Evolutionary conservation across 257 asterid species (phyloP), one percentile per base, ranked within the genome.

Genomic region (Salvia miltiorrhiza): DNA sequence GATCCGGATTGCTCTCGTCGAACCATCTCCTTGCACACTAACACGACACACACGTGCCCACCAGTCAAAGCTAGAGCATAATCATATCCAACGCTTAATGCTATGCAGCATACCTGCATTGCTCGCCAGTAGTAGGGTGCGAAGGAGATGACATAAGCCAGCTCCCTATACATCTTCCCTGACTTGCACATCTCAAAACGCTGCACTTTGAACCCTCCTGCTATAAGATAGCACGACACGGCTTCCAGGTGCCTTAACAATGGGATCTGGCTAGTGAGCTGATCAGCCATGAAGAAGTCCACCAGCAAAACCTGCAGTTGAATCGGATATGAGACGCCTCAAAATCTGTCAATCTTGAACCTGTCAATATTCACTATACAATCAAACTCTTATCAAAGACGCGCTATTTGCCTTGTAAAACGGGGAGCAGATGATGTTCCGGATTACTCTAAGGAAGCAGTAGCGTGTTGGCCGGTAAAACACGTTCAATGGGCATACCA

Each of bases 251-350:
- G 97, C 84, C 98, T 87, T n/a, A 94, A 20, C 73, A 91, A 65
- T 7, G 98, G 96, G 64, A 94, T 86, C 99, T 94, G 98, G 73
- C 99, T 94, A 5, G 99, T 94, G 0, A 94, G 90, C 74, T 94
- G 99, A 80, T 94, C 98, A 57, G 99, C 99, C 99, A 94, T 94
- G 90, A 94, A 91, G 78, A 94, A 89, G 35, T 94, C 99, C 2
- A 86, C 98, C 95, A 94, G 41, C 85, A 91, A 60, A 57, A 93
- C 96, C 96, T 90, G 83, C 43, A 33, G 0, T 20, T 24, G 1
- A 53, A 33, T 0, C 19, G 24, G 2, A 53, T 3, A 58, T 26
- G 2, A 76, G 20, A 70, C 28, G 44, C 8, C 0, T 20, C 8
- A 67, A 0, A 12, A 48, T 57, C 32, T 24, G 50, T 62, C 14